Conservation (phyloP, 345 rosid species). For the Camelina neglecta region DNA sequence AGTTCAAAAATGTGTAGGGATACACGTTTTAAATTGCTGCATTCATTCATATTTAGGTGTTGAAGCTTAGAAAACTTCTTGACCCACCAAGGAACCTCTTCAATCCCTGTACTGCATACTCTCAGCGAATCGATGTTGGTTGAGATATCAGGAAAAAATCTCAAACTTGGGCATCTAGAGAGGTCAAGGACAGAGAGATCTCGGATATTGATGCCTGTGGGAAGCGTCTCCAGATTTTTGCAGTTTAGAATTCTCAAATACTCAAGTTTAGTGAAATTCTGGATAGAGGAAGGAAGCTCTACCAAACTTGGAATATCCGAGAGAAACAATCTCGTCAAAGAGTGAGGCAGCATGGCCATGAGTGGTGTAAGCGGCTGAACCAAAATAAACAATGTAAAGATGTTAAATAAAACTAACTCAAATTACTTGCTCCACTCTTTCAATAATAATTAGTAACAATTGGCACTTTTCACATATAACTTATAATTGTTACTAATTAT, state of each 20-base stretch:
- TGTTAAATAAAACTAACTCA: too few relatives aligned
- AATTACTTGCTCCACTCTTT: too few relatives aligned
- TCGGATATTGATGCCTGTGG: background rate
- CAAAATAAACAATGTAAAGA: background rate
- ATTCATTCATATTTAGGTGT: background rate
- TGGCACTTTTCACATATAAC: too few relatives aligned
- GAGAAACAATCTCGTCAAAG: background rate
- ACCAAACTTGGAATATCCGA: conserved; percentile 25
- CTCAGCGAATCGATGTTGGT: background rate
- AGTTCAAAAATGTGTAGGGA: background rate
- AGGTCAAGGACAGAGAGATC: background rate
- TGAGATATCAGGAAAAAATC: conserved; percentile 31
- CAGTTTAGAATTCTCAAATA: conserved; percentile 11
- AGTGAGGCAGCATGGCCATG: background rate
- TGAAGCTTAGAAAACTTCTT: background rate
- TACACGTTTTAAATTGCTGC: background rate
- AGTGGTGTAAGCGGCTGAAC: conserved; percentile 34
- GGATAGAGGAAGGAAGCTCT: conserved; percentile 3
- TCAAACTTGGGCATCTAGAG: conserved; percentile 13
- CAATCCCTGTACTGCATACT: background rate
- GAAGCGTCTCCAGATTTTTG: background rate
- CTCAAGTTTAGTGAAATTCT: conserved; percentile 7
- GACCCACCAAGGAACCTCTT: conserved; percentile 14
- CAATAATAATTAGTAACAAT: too few relatives aligned
- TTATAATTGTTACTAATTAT: too few relatives aligned